A percentile compares a stretch with the other conserved stretches of the same genome.
These are phyloP conservation scores for Mortierella sp. DNA, from an alignment of 371 early-diverging fungal genomes.

Conservation along the genomic window DNA sequence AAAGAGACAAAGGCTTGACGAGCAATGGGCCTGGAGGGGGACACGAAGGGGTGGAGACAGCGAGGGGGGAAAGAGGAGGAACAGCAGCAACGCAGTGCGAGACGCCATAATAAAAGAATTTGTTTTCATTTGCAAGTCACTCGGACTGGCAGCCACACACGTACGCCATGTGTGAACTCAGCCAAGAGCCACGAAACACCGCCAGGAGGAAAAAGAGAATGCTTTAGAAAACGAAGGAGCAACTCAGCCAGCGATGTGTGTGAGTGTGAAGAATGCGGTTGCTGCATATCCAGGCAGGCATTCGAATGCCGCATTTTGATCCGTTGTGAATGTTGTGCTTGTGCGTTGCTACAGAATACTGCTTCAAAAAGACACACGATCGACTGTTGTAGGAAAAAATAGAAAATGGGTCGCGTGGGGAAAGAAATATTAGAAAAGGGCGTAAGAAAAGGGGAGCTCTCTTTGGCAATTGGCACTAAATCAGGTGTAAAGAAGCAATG, in stretches of 20 bases:
- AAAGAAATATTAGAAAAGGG: neutral
- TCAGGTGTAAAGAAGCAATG: neutral
- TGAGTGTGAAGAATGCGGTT: too few species aligned
- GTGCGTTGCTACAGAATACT: too few species aligned
- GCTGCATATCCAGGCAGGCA: too few species aligned
- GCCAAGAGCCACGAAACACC: neutral
- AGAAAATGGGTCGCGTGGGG: constrained; percentile 17
- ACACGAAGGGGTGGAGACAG: constrained; percentile 6
- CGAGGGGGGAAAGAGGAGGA: neutral
- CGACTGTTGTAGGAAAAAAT: neutral
- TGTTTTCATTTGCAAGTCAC: constrained; percentile 8
- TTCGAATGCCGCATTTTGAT: too few species aligned
- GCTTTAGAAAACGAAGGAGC: too few species aligned
- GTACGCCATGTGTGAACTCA: constrained; percentile 14
- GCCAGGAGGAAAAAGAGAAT: too few species aligned
- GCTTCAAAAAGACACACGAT: neutral
- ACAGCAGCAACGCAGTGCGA: neutral
- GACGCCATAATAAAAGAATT: neutral
- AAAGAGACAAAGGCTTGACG: neutral
- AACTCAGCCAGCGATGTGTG: too few species aligned
- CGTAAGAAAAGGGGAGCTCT: neutral
- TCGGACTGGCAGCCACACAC: neutral
- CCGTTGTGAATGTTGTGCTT: too few species aligned
- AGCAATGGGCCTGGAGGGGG: neutral
- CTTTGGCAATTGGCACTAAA: too few species aligned